A percentile compares a stretch with the other conserved stretches of the same genome.
Evolutionary conservation across 2,329 filamentous ascomycete species (phyloP).

Genomic region (Alternaria consortialis): DNA sequence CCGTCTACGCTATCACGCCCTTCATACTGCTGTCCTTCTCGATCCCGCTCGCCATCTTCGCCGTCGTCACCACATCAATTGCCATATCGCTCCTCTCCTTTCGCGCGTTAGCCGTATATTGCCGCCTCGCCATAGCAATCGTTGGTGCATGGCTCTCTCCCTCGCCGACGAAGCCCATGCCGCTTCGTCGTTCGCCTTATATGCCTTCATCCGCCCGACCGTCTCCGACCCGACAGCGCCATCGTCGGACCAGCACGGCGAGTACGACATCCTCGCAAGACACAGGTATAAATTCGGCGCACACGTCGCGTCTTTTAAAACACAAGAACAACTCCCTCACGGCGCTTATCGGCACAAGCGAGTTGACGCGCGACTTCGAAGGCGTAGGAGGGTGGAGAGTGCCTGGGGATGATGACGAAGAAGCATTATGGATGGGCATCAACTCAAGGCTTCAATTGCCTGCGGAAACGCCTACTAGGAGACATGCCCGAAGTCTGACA

Average conservation of each 20-base stretch:
- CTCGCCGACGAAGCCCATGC: conserved; percentile 25
- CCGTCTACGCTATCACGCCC: conserved; percentile 46
- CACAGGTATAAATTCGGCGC: conserved; percentile 20
- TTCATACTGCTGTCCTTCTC: conserved; percentile 50
- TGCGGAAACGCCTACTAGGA: conserved; percentile 34
- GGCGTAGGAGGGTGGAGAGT: conserved; percentile 55
- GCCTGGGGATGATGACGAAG: conserved; percentile 51
- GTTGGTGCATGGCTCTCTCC: conserved; percentile 49
- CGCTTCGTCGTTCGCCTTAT: conserved; percentile 21
- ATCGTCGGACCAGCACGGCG: conserved; percentile 34
- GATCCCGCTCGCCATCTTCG: conserved; percentile 52
- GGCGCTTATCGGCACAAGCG: conserved; percentile 44
- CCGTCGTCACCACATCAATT: conserved; percentile 50
- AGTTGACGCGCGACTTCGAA: conserved; percentile 53
- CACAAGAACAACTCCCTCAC: conserved; percentile 48
- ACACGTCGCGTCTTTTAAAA: conserved; percentile 25
- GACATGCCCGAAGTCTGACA: conserved; percentile 46
- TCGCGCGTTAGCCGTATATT: conserved; percentile 54
- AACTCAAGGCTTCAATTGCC: conserved; percentile 55
- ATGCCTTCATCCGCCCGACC: conserved; percentile 21
- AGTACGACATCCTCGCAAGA: conserved; percentile 36
- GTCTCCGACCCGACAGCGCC: conserved; percentile 38
- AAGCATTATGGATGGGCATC: conserved; percentile 56
- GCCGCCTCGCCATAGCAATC: conserved; percentile 53
- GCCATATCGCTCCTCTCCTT: conserved; percentile 51